These are phyloP conservation scores for Royoungia palumana DNA, from an alignment of 768 basidiomycete species.

Conservation along the genomic window DNA sequence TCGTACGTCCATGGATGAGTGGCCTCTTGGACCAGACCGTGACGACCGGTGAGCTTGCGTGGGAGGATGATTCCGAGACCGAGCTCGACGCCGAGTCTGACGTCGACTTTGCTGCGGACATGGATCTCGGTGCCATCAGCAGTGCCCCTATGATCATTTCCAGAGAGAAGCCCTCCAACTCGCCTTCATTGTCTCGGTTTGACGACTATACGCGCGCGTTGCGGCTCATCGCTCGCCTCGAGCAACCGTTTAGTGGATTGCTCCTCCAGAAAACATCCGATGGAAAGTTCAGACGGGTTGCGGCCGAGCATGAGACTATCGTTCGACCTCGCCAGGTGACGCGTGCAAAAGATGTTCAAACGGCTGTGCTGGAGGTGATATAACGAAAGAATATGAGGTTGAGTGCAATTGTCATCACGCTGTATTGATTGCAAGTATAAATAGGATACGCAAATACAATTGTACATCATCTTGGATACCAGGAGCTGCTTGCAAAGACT, in stretches of 20 bases:
- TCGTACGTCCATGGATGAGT: slow-evolving; percentile 13
- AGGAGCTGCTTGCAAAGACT: no score
- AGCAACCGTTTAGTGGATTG: slow-evolving; percentile 10
- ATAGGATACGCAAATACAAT: no score
- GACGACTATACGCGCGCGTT: slow-evolving; percentile 10
- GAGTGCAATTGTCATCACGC: no score
- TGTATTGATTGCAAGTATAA: no score
- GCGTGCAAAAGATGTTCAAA: slow-evolving; percentile 8
- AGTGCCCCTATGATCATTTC: background rate
- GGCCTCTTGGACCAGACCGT: slow-evolving; percentile 1
- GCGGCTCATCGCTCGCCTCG: slow-evolving; percentile 11
- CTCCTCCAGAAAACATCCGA: slow-evolving; percentile 5
- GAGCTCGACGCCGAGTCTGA: slow-evolving; percentile 7
- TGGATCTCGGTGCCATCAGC: background rate
- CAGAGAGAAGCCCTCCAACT: background rate
- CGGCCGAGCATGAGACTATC: slow-evolving; percentile 10
- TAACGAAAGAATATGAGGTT: background rate
- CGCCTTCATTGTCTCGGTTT: slow-evolving; percentile 1
- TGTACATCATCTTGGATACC: no score
- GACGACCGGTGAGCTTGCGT: background rate
- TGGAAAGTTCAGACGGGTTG: slow-evolving; percentile 20
- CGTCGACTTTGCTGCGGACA: slow-evolving; percentile 1
- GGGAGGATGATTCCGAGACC: slow-evolving; percentile 8
- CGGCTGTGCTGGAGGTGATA: slow-evolving; percentile 6
- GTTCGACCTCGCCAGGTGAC: slow-evolving; percentile 4